Evolutionary conservation across 345 rosid genomes (phyloP).

Genomic region (Lepidium didymum): DNA sequence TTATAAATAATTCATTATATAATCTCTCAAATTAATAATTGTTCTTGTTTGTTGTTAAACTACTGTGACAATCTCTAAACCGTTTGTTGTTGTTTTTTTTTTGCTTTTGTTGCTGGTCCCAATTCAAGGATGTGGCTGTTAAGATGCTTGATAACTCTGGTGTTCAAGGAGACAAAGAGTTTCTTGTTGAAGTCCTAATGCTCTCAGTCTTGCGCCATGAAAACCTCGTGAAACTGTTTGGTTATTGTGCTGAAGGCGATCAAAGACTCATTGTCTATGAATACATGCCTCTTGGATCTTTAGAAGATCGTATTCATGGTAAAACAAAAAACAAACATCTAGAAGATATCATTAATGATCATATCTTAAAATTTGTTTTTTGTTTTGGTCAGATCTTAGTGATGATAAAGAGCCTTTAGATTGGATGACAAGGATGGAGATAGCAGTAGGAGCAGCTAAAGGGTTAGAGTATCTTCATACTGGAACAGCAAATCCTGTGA

Average conservation of each 20-base stretch:
- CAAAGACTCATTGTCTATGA: constrained; percentile 77
- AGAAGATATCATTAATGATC: background rate
- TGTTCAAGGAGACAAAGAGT: constrained; percentile 76
- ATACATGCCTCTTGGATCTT: constrained; percentile 57
- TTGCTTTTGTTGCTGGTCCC: background rate
- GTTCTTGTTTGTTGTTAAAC: background rate
- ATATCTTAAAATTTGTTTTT: background rate
- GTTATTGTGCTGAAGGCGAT: constrained; percentile 66
- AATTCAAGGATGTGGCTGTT: constrained; percentile 45
- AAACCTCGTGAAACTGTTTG: constrained; percentile 62
- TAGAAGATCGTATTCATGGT: constrained; percentile 70
- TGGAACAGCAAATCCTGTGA: constrained; percentile 50
- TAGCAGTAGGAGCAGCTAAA: constrained; percentile 57
- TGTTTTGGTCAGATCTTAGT: constrained; percentile 27
- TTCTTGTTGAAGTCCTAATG: constrained; percentile 83
- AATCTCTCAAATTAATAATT: too few species aligned
- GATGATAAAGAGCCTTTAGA: constrained; percentile 37
- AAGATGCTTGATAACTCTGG: constrained; percentile 56
- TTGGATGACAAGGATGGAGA: constrained; percentile 59
- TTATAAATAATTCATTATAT: too few species aligned
- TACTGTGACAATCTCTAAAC: background rate
- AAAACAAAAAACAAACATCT: background rate
- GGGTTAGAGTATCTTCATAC: constrained; percentile 55
- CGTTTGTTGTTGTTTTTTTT: background rate
- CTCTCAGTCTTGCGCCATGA: constrained; percentile 62